A percentile compares a stretch with the other conserved stretches of the same genome.
phyloP scores from a whole-genome alignment of 768 basidiomycete species.

The Termitomyces sp. region DNA sequence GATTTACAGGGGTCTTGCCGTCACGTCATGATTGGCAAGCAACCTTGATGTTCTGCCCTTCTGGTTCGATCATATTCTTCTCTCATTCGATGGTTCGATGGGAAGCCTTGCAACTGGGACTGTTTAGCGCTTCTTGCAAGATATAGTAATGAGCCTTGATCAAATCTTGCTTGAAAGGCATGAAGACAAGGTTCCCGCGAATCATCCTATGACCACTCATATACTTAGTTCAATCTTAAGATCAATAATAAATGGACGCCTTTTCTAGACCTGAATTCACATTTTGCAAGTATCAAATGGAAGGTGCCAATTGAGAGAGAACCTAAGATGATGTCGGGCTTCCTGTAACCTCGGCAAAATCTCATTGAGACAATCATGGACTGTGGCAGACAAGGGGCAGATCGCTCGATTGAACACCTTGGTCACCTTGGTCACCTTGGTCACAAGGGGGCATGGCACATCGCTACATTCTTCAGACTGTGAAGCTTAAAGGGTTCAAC shows the following conservation, averaged over 20 bases:
- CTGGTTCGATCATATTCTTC: not conserved
- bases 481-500: not conserved
- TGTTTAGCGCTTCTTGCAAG: not conserved
- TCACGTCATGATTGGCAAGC: not conserved
- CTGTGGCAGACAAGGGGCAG: not conserved
- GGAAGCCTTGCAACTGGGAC: not conserved
- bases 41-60: not conserved
- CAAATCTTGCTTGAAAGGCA: not conserved
- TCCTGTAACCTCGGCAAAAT: not conserved
- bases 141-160: not conserved
- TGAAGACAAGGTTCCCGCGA: not conserved
- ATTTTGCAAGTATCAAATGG: not conserved
- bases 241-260: too few species aligned
- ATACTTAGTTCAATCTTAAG: not conserved
- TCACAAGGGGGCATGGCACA: not conserved
- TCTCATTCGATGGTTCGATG: not conserved
- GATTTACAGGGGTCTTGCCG: not conserved
- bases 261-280: not conserved
- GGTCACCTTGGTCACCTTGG: too few species aligned
- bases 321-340: not conserved
- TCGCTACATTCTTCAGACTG: too few species aligned
- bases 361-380: not conserved
- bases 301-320: not conserved
- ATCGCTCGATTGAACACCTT: not conserved
- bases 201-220: not conserved